Base-by-base conservation (phyloP, 108 stramenopile species). In the Nitzschia sp. region DNA sequence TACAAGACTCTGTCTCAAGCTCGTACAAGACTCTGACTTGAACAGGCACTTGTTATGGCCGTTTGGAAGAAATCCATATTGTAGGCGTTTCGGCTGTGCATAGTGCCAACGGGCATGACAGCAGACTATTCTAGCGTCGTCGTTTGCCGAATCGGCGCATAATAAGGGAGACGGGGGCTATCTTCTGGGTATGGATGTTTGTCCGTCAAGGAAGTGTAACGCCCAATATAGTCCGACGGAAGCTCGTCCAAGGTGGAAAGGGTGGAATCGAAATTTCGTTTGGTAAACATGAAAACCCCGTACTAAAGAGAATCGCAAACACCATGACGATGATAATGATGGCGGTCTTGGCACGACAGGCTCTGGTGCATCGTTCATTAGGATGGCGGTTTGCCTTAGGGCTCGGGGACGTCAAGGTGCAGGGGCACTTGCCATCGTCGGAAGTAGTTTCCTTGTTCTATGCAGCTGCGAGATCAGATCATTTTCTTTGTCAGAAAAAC, bases 1-100 rank as follows among this genome's bases (percentile, higher is more conserved):
- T 42, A 6, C 9, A 9, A 6, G 38, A 9, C 38, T 9, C 38
- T 13, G 38, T 42, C n/a, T n/a, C 49, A 5, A 21, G 19, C 49
- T 51, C 49, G 21, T 51, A 51, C 49, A 51, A 51, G 49, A 51
- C 49, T 51, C n/a, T 4, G 21, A 19, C 21, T 51, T 51, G 49
- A 19, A 51, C 21, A 19, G 49, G 49, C 17, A 51, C 19, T n/a
- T 19, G 49, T 51, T 51, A 51, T 19, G 21, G 49, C 49, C 21
- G 11, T 9, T 23, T 51, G 49, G 18, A 51, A 23, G n/a, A 21
- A 51, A n/a, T 51, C 17, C 19, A 51, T 23, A 51, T 51, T 19
- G 17, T 19, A 19, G 11, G 18, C 49, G n/a, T 51, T 19, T 8
- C 49, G 49, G 21, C 21, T 51, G 49, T 4, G 11, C 49, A 51